Evolutionary conservation across 805 yeast genomes (phyloP), one percentile per base, ranked within the genome.

Genomic region (Nakazawaea populi): DNA sequence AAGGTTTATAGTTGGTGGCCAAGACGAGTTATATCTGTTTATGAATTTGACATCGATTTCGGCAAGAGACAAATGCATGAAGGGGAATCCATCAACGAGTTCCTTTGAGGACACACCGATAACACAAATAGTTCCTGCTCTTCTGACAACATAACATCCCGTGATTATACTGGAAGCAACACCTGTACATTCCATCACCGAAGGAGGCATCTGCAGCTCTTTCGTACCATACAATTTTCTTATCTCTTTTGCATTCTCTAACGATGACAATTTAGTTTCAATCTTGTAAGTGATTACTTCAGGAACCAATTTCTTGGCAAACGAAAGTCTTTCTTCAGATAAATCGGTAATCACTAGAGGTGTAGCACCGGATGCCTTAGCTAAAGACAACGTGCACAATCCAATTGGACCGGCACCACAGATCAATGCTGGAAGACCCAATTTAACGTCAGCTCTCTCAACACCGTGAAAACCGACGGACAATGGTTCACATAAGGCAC

Each of bases 401-500:
- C 84, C 84, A 56, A 79, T 79, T n/a, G 84, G 83, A 27, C 84
- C 83, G 14, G 82, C 82, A 48, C 85, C 85, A 41, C 75, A 70
- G 48, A 79, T 66, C 44, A 75, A 60, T 10, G 68, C 70, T 28
- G 79, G 76, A 55, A 73, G 73, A 47, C 82, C 83, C n/a, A 76
- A 58, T 49, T 64, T 66, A 42, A 79, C 62, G 14, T 74, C 72
- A 3, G 80, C 72, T 55, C 75, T 66, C 56, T 71, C 72, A 44
- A 80, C 68, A 30, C 80, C 84, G 48, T 77, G 80, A 48, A 74
- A 68, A 2, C 77, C 82, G 45, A 79, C 85, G 14, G 76, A 68
- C 35, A 79, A 65, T 2, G 82, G 83, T 63, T 79, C 83, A 24
- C 77, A 75, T 48, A 79, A 59, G 1, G 84, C 83, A 36, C 83